These are phyloP conservation scores for Aspergillus sp. DNA, from an alignment of 2,329 filamentous ascomycete species.

Conservation along the genomic window DNA sequence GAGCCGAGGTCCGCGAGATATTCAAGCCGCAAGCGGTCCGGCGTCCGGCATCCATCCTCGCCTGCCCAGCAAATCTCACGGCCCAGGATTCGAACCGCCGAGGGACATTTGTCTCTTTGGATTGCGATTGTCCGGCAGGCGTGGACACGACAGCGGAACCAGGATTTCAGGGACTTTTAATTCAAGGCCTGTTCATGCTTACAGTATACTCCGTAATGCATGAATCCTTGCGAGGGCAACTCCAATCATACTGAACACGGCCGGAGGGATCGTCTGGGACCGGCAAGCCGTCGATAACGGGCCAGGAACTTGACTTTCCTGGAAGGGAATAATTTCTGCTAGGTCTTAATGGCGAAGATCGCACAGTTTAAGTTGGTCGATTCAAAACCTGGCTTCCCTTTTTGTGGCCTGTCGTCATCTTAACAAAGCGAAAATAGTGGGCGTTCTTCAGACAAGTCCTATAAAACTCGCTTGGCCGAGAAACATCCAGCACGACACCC, in stretches of 20 bases:
- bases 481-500: conserved; percentile 9
- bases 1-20: conserved; percentile 10
- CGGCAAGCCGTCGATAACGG: conserved; percentile 14
- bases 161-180: background rate
- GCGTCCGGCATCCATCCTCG: background rate
- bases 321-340: background rate
- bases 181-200: background rate
- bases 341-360: conserved; percentile 15
- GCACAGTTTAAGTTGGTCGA: background rate
- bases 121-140: conserved; percentile 6
- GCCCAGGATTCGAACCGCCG: background rate
- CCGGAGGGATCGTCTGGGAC: conserved; percentile 6
- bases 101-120: background rate
- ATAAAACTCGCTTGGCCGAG: conserved; percentile 8
- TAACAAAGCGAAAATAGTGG: no score
- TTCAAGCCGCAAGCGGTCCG: background rate
- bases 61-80: background rate
- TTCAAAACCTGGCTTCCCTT: no score
- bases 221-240: background rate
- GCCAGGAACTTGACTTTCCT: background rate
- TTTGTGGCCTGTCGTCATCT: no score
- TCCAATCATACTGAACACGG: background rate
- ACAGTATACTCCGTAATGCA: background rate
- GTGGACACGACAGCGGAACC: background rate
- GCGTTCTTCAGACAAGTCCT: background rate